Base-by-base conservation (phyloP, 495 filamentous ascomycete species). In the Penicillium dipodomyicola region DNA sequence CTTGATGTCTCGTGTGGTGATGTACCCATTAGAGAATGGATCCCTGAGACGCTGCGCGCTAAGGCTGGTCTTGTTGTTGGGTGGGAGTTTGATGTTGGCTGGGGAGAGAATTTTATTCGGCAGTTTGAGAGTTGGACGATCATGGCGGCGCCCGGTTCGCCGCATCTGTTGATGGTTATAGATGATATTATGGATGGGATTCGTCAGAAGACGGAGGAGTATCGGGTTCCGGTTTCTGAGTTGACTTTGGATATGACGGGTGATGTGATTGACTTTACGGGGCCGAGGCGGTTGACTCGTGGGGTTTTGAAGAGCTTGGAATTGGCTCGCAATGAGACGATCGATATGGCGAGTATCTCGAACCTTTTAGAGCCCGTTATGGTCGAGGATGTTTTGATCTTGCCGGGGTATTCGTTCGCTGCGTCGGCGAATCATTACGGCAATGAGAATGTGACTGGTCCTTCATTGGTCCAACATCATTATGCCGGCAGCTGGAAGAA, bases 41-140 rank as follows among this genome's bases (percentile, higher is more conserved):
- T 54, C 7, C 23, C 40, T 2, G 27, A 32, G 51, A 42, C 25
- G 9, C 5, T 27, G 37, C 41, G 40, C 1, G 41, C 39, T 11
- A 42, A 54, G 6, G 30, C 51, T 10, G 20, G 41, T 11, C 27
- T 54, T 12, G 51, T 54, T 20, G 51, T 54, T 20, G 51, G 51
- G 19, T 45, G 39, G 40, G 41, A 54, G 29, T 54, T 54, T 45
- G 51, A 54, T 35, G 41, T 35, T 7, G 50, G 39, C 2, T 52
- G 50, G 50, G 50, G 50, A 11, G 50, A 52, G 22, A 17, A 15
- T 20, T 30, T 52, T 2, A 32, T 42, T 7, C 27, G 39, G 29
- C 51, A 54, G 51, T 54, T 54, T 45, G 40, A 42, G 30, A 54
- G 51, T 10, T 54, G 51, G 51, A 45, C 41, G 41, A 45, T 54